Base-by-base conservation (phyloP, 164 flowering plant genomes). In the Vitis labrusca region DNA sequence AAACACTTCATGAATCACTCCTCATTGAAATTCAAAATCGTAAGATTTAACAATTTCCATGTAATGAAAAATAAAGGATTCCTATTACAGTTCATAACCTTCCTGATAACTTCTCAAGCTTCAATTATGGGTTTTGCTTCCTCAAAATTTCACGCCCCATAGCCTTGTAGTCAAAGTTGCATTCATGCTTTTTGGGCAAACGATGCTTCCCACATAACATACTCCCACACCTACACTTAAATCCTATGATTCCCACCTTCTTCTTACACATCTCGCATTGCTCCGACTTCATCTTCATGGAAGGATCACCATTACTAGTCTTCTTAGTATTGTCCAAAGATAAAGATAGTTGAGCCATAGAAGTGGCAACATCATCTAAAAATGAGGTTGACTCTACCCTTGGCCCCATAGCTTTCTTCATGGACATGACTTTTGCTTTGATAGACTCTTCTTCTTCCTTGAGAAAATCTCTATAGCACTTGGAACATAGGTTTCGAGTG, bases 201-300 rank as follows among this genome's bases (percentile, higher is more conserved):
- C 78, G 62, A 19, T 81, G 81, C 15, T 19, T 10, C 13, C 73
- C 59, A 14, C 84, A 81, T 23, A 72, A 78, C 11, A 29, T 14
- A 2, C 62, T 66, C 6, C 81, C 81, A 37, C 81, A 78, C 0
- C 71, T 65, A 17, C 81, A 81, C 11, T 11, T 8, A 9, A 75
- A 81, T 30, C 79, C 81, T n/a, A 61, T 7, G 14, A 78, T 10
- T 3, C 79, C 74, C 2, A 73, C 60, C 56, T 59, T 74, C 63
- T 70, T 77, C 49, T 67, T 71, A 57, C 81, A 75, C 10, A 13
- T 15, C 11, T 57, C 11, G 7, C 72, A 71, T 49, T 66, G 5
- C 44, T 37, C 44, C 5, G 44, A 3, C 44, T 37, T 37, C 44
- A 0, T 37, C 44, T 37, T 37, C 0, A 7, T 37, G 44, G 44